phyloP scores from a whole-genome alignment of 2,329 filamentous ascomycete species.

The Stagonosporopsis chrysanthemi region DNA sequence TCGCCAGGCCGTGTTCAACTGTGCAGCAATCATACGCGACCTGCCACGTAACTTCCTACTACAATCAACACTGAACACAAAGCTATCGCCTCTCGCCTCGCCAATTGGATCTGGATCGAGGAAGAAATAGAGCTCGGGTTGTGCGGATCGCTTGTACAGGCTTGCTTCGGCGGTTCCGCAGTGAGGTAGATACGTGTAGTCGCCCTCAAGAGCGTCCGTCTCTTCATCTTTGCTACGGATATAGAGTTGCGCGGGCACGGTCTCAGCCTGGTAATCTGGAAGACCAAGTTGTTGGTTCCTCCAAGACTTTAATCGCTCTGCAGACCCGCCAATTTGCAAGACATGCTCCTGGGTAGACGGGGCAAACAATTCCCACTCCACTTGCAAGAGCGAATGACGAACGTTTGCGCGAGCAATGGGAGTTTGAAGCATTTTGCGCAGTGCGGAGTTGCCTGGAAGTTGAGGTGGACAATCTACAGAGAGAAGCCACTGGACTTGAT shows the following conservation, averaged over 20 bases:
- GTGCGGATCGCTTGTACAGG: slow-evolving; percentile 58
- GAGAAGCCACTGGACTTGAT: slow-evolving; percentile 54
- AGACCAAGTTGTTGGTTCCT: slow-evolving; percentile 47
- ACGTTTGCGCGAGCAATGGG: slow-evolving; percentile 34
- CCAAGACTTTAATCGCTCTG: slow-evolving; percentile 44
- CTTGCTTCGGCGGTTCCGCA: slow-evolving; percentile 66
- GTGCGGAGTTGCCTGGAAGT: slow-evolving; percentile 49
- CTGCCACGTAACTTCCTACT: slow-evolving; percentile 57
- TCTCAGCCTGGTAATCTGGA: slow-evolving; percentile 50
- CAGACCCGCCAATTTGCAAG: slow-evolving; percentile 32
- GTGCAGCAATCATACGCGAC: slow-evolving; percentile 55
- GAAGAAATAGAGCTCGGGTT: slow-evolving; percentile 61
- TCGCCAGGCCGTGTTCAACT: slow-evolving; percentile 49
- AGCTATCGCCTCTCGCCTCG: slow-evolving; percentile 57
- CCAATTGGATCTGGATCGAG: slow-evolving; percentile 63
- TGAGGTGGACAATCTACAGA: slow-evolving; percentile 52
- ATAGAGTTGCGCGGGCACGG: slow-evolving; percentile 54
- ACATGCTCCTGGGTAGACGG: slow-evolving; percentile 16
- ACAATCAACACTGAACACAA: slow-evolving; percentile 64
- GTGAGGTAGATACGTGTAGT: slow-evolving; percentile 59
- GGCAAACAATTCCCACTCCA: slow-evolving; percentile 36
- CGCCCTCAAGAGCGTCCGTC: slow-evolving; percentile 54
- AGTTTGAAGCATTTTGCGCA: slow-evolving; percentile 52
- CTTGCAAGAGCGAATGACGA: slow-evolving; percentile 19
- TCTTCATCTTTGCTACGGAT: slow-evolving; percentile 47